Percentiles rank a stretch among this genome's conserved stretches.
phyloP scores from a whole-genome alignment of 176 grass and related monocot species.

The Oryza meyeriana region DNA sequence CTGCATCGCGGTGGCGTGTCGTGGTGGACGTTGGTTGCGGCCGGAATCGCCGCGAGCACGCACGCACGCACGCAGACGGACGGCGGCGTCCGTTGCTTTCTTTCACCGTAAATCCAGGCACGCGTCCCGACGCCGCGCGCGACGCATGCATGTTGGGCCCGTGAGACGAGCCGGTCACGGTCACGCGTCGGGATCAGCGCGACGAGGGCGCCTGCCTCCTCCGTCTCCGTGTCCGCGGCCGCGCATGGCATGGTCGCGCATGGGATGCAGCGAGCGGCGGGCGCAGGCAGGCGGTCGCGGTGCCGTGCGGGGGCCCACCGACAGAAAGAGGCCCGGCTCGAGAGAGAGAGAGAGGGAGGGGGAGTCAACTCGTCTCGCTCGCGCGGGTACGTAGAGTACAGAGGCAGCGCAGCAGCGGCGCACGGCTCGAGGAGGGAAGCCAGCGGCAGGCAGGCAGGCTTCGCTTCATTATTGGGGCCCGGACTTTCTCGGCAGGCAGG shows the following conservation, averaged over 20 bases:
- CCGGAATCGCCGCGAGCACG: too few species aligned
- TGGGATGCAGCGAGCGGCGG: neutral
- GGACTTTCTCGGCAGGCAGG: slow-evolving; percentile 28
- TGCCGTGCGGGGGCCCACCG: slow-evolving; percentile 12
- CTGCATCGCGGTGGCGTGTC: neutral
- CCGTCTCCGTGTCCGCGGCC: too few species aligned
- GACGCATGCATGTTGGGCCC: too few species aligned
- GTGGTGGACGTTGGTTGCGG: neutral
- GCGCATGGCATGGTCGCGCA: too few species aligned
- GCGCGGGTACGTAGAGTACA: slow-evolving; percentile 20
- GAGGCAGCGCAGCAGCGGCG: slow-evolving; percentile 30
- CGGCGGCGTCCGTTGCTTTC: neutral
- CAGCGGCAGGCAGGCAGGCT: neutral
- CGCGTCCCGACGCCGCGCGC: neutral
- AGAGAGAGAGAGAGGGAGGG: slow-evolving; percentile 17
- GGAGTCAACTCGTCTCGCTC: slow-evolving; percentile 31
- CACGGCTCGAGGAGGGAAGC: slow-evolving; percentile 46
- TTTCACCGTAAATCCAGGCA: neutral
- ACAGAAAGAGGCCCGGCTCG: slow-evolving; percentile 5
- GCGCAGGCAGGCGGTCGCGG: neutral
- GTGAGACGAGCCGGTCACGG: too few species aligned
- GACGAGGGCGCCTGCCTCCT: too few species aligned
- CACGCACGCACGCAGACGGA: too few species aligned
- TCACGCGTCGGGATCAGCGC: neutral
- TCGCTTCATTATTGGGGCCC: slow-evolving; percentile 45